phyloP scores from a whole-genome alignment of 2,329 filamentous ascomycete genomes.

The Microsporum audouinii region DNA sequence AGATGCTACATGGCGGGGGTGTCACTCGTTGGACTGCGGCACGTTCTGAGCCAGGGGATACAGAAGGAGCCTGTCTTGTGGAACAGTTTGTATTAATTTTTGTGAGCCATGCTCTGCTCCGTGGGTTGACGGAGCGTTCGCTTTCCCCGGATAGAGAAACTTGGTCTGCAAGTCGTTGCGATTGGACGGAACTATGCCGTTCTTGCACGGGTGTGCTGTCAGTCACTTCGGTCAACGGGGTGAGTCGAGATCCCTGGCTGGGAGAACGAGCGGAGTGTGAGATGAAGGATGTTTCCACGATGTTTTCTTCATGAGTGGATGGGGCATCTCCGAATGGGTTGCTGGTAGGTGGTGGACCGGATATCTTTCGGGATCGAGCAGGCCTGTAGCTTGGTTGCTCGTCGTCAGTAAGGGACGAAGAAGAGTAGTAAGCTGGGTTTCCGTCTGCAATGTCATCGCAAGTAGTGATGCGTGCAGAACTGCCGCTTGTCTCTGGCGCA shows the following conservation, averaged over 20 bases:
- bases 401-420: not conserved
- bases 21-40: constrained; percentile 33
- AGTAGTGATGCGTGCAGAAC: not conserved
- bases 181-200: not conserved
- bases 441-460: not conserved
- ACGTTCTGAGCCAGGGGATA: constrained; percentile 25
- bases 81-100: constrained; percentile 17
- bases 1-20: constrained; percentile 21
- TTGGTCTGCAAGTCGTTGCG: not conserved
- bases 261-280: constrained; percentile 5
- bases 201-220: not conserved
- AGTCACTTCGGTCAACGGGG: constrained; percentile 10
- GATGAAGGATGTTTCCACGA: constrained; percentile 16
- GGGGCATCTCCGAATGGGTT: not conserved
- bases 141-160: constrained; percentile 4
- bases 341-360: not conserved
- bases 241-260: constrained; percentile 8
- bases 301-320: constrained; percentile 1
- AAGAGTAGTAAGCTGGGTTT: not conserved
- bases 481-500: not conserved
- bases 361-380: not conserved
- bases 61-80: constrained; percentile 16
- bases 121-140: constrained; percentile 4
- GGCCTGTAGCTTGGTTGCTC: not conserved
- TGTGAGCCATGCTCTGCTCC: not conserved